Evolutionary conservation across 805 yeast genomes (phyloP).

Genomic region (Zygosaccharomyces rouxii): DNA sequence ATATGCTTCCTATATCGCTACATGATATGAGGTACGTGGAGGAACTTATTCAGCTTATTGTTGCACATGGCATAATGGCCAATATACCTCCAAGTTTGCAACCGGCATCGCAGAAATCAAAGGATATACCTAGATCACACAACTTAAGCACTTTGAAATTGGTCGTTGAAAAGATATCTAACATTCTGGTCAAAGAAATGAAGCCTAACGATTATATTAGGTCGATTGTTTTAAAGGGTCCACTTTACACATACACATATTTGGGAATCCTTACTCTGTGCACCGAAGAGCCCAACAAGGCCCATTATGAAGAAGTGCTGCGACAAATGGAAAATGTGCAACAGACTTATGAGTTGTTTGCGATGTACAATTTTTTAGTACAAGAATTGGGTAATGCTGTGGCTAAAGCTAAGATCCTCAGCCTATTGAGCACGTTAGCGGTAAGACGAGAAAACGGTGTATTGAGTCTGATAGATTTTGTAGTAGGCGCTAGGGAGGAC

Average conservation of each 20-base stretch:
- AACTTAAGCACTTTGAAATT: constrained; percentile 11
- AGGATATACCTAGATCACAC: constrained; percentile 20
- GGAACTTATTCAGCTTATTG: constrained; percentile 55
- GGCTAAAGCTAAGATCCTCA: constrained; percentile 46
- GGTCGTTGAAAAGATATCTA: constrained; percentile 22
- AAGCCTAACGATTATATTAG: constrained; percentile 28
- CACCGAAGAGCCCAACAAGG: not conserved
- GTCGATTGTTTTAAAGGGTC: constrained; percentile 52
- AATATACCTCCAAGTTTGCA: constrained; percentile 54
- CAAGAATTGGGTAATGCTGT: constrained; percentile 44
- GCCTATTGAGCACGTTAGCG: constrained; percentile 51
- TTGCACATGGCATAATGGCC: constrained; percentile 69
- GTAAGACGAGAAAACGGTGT: constrained; percentile 66
- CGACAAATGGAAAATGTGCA: constrained; percentile 40
- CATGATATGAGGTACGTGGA: constrained; percentile 80
- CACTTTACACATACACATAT: constrained; percentile 60
- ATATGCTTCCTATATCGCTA: constrained; percentile 59
- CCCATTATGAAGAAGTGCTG: constrained; percentile 13
- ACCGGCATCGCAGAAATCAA: constrained; percentile 43
- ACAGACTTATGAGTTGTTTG: constrained; percentile 65
- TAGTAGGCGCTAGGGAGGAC: constrained; percentile 69
- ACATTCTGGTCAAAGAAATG: constrained; percentile 19
- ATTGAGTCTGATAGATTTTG: constrained; percentile 65
- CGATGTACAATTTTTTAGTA: constrained; percentile 54
- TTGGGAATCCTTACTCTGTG: constrained; percentile 36